Conservation (phyloP, 108 stramenopile species). For the Discostella stelligeroides region DNA sequence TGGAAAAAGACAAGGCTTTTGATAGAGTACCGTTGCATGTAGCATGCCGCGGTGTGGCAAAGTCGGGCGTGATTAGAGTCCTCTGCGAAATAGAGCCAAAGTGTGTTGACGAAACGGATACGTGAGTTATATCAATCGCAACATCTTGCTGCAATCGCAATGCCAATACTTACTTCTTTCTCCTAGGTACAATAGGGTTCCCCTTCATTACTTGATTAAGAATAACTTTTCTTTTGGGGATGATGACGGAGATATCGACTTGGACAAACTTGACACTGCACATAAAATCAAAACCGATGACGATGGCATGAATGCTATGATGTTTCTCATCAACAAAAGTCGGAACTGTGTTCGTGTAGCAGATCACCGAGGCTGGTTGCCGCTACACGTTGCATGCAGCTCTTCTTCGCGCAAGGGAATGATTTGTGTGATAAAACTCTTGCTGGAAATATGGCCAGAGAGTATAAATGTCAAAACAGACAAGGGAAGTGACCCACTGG, state of each 20-base stretch:
- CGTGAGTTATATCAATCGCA: background rate
- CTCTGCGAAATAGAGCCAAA: conserved; percentile 40
- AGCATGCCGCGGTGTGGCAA: conserved; percentile 41
- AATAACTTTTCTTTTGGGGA: conserved; percentile 29
- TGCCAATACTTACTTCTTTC: background rate
- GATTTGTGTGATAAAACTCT: conserved; percentile 22
- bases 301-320: conserved; percentile 29
- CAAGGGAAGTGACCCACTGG: conserved; percentile 37
- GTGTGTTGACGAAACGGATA: conserved; percentile 38
- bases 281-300: conserved; percentile 1
- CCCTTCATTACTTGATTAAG: conserved; percentile 47
- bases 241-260: conserved; percentile 8
- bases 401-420: conserved; percentile 38
- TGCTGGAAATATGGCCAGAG: conserved; percentile 37
- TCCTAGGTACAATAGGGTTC: conserved; percentile 29
- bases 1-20: conserved; percentile 43
- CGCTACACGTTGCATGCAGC: conserved; percentile 46
- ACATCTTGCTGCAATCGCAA: background rate
- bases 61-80: conserved; percentile 34
- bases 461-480: conserved; percentile 29
- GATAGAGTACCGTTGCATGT: conserved; percentile 42
- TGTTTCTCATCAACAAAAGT: conserved; percentile 22
- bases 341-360: conserved; percentile 32
- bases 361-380: conserved; percentile 49
- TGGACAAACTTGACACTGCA: background rate